Evolutionary conservation across 2,329 filamentous ascomycete species (phyloP).

Genomic region (Colletotrichum echinochloae): DNA sequence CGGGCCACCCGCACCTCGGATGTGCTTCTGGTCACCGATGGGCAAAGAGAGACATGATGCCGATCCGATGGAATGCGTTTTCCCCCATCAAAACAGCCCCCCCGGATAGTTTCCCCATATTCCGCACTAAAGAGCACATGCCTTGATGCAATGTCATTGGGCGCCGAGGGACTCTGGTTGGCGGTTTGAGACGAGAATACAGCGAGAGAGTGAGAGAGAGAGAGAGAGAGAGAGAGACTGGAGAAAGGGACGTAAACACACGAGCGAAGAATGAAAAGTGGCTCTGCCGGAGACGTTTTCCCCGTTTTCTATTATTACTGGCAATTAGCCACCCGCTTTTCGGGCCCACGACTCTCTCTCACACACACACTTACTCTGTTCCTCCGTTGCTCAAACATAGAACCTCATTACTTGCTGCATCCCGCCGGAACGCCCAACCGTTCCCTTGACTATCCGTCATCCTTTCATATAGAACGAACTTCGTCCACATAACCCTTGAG

Average conservation of each 20-base stretch:
- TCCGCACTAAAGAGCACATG: slow-evolving; percentile 31
- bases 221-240: neutral
- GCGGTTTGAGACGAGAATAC: neutral
- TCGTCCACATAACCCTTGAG: neutral
- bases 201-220: no score
- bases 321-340: neutral
- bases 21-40: slow-evolving; percentile 19
- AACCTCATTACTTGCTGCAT: neutral
- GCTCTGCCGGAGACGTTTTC: slow-evolving; percentile 14
- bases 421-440: neutral
- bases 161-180: neutral
- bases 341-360: neutral
- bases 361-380: neutral
- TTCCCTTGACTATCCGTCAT: neutral
- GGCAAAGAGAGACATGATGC: slow-evolving; percentile 20
- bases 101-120: slow-evolving; percentile 37
- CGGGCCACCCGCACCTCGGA: neutral
- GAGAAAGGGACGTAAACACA: slow-evolving; percentile 1
- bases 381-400: neutral
- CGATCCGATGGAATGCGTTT: slow-evolving; percentile 17
- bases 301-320: slow-evolving; percentile 8
- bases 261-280: slow-evolving; percentile 31
- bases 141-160: slow-evolving; percentile 22
- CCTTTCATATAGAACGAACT: neutral
- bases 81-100: neutral